phyloP scores from a whole-genome alignment of 83 land plant genomes.

The Diphasiastrum complanatum region DNA sequence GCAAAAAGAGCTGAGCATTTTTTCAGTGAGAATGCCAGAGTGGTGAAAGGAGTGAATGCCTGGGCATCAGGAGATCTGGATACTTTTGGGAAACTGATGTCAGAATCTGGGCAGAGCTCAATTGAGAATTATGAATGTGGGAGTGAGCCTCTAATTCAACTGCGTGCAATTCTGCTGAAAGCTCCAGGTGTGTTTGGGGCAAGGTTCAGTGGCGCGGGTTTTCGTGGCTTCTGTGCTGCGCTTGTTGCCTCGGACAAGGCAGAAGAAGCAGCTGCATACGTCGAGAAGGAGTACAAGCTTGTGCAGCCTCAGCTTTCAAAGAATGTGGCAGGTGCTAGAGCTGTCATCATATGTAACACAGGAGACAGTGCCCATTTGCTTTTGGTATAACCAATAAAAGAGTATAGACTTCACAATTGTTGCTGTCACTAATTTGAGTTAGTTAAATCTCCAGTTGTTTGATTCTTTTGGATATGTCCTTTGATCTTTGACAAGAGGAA shows the following conservation, averaged over 20 bases:
- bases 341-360: constrained; percentile 68
- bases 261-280: constrained; percentile 55
- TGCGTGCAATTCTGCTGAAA: constrained; percentile 55
- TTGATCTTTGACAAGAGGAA: no score
- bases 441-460: no score
- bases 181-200: constrained; percentile 96
- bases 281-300: constrained; percentile 43
- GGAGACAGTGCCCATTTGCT: constrained; percentile 55
- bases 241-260: constrained; percentile 66
- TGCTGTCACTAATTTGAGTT: no score
- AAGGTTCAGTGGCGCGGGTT: constrained; percentile 98
- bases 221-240: constrained; percentile 94
- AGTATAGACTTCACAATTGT: no score
- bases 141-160: constrained; percentile 72
- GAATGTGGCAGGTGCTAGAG: constrained; percentile 32
- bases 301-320: constrained; percentile 57
- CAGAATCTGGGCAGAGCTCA: constrained; percentile 88
- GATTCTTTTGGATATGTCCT: no score
- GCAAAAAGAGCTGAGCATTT: constrained; percentile 89
- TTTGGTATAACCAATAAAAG: no score
- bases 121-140: constrained; percentile 93
- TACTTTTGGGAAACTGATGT: constrained; percentile 68
- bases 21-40: constrained; percentile 78
- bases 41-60: constrained; percentile 61
- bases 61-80: constrained; percentile 66